Conservation (phyloP, 169 alveolate species). For the Cryptosporidium xiaoi region DNA sequence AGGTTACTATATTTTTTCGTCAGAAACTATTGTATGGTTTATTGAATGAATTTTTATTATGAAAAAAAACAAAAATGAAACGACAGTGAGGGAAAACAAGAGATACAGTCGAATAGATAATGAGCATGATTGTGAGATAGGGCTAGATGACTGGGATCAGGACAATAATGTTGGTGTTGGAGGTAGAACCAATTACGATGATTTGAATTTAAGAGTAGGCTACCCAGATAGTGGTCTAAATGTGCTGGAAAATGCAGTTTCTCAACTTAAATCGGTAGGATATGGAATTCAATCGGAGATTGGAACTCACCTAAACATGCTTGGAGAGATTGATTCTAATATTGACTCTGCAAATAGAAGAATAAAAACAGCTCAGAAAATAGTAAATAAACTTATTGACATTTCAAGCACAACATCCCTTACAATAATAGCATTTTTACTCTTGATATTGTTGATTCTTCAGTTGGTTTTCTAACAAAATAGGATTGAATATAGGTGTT, state of each 20-base stretch:
- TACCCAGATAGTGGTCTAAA: slow-evolving; percentile 27
- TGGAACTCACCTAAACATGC: slow-evolving; percentile 37
- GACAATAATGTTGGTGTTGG: neutral
- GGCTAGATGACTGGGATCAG: slow-evolving; percentile 1
- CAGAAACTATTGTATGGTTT: too few relatives aligned
- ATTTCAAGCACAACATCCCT: slow-evolving; percentile 67
- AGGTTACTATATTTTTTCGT: too few relatives aligned
- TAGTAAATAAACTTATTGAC: slow-evolving; percentile 35
- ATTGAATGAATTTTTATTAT: too few relatives aligned
- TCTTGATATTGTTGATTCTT: slow-evolving; percentile 33
- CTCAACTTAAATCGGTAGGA: slow-evolving; percentile 52
- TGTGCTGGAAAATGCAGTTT: slow-evolving; percentile 44
- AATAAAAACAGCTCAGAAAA: slow-evolving; percentile 26
- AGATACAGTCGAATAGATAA: slow-evolving; percentile 31
- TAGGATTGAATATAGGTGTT: neutral
- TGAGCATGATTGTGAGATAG: slow-evolving; percentile 23
- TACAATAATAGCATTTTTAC: slow-evolving; percentile 41
- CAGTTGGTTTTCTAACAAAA: slow-evolving; percentile 35
- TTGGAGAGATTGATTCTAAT: slow-evolving; percentile 32
- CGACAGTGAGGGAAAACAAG: slow-evolving; percentile 7
- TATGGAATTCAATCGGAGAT: slow-evolving; percentile 70
- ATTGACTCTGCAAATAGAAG: slow-evolving; percentile 64
- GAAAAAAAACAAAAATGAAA: neutral
- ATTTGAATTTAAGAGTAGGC: slow-evolving; percentile 1
- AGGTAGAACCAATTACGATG: neutral